phyloP scores from a whole-genome alignment of 2,329 filamentous ascomycete species.

The Blastomyces parvus region DNA sequence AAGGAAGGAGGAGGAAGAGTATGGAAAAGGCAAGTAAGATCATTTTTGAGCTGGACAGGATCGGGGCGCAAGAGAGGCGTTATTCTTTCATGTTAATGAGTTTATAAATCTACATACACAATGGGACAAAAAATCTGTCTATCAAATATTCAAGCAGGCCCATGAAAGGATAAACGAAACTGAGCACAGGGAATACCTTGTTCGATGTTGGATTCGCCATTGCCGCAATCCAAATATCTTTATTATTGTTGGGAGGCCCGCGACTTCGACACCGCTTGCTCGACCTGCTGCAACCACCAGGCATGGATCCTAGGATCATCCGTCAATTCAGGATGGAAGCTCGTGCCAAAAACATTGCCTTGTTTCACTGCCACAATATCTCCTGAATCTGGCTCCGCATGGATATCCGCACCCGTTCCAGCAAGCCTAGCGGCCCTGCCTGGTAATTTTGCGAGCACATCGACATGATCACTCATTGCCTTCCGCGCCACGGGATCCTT shows the following conservation, averaged over 20 bases:
- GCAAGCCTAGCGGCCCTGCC: constrained; percentile 43
- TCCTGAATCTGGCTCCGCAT: constrained; percentile 38
- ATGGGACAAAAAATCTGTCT: neutral
- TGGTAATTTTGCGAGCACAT: constrained; percentile 50
- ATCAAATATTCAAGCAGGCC: constrained; percentile 3
- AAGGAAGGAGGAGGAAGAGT: constrained; percentile 50
- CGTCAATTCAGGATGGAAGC: constrained; percentile 92
- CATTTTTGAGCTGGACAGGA: neutral
- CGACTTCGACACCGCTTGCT: constrained; percentile 29
- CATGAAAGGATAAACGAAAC: neutral
- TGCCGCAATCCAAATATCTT: neutral
- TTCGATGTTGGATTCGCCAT: neutral
- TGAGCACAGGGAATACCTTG: neutral
- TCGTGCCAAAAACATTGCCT: constrained; percentile 86
- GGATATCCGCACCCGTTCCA: constrained; percentile 33
- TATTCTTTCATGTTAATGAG: neutral
- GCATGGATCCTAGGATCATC: constrained; percentile 77
- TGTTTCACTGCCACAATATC: constrained; percentile 86
- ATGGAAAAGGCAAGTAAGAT: constrained; percentile 46
- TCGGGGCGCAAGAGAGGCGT: constrained; percentile 12
- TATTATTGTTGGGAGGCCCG: neutral
- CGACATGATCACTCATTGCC: constrained; percentile 42
- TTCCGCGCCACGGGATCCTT: constrained; percentile 36
- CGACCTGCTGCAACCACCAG: constrained; percentile 80
- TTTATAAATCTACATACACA: constrained; percentile 10